Evolutionary conservation across 345 rosid genomes (phyloP), one percentile per base, ranked within the genome.

Genomic region (Eutrema heterophyllum): DNA sequence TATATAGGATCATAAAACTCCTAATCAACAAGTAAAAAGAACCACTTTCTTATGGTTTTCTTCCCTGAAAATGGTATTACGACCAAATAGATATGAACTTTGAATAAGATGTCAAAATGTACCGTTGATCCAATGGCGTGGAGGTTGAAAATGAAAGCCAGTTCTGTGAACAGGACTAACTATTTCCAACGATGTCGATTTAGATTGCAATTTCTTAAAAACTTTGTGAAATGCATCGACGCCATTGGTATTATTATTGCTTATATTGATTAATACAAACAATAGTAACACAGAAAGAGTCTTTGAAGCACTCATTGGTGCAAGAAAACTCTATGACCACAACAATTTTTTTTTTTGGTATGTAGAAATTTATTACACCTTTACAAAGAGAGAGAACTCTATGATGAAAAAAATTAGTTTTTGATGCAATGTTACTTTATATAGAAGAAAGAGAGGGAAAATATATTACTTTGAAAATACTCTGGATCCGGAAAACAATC

Each of bases 121-220:
- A 93, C 98, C 98, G 61, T 90, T 93, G 70, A 88, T 87, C 98
- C 97, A 93, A 74, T 90, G 77, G 67, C 64, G 80, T 0, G 87
- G 89, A 68, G 98, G 98, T 65, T 93, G 98, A 76, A 93, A 93
- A 64, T 93, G 97, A 64, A 70, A 93, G 1, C 64, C 90, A 1
- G 98, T 87, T 71, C 93, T 71, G 32, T 88, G 90, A 48, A 71
- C 55, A 53, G 73, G 64, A 49, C 66, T 64, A 15, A 5, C 45
- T 15, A 0, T 3, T 44, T n/a, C 79, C 83, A 24, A 48, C 7
- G 72, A 57, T 4, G 52, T 66, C 7, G n/a, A n/a, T 41, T 73
- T 26, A 49, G 80, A 83, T 63, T 90, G 96, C 18, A 52, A 77
- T 52, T 59, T 33, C 1, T 72, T 76, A 45, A 52, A 82, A 50